Percentiles rank a stretch among this genome's conserved stretches.
phyloP scores from a whole-genome alignment of 2,329 filamentous ascomycete species.

The Hymenoscyphus occultus region DNA sequence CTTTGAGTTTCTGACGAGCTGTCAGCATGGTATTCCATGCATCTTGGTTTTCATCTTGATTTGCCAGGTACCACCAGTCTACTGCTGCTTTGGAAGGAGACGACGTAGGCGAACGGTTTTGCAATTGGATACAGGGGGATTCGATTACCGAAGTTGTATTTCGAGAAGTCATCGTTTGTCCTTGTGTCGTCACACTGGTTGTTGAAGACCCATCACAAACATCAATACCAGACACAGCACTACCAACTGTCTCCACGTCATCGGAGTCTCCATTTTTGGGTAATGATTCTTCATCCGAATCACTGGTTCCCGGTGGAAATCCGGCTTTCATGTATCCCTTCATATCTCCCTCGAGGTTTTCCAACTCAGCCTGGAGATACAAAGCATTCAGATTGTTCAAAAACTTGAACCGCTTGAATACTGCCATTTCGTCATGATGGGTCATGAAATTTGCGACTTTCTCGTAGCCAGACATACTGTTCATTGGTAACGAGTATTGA shows the following conservation, averaged over 20 bases:
- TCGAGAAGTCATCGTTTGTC: background rate
- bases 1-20: background rate
- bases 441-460: slow-evolving; percentile 2
- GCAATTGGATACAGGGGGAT: background rate
- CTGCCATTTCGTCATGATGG: background rate
- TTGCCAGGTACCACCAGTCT: background rate
- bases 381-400: background rate
- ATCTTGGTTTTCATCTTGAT: background rate
- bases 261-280: background rate
- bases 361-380: slow-evolving; percentile 1
- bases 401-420: background rate
- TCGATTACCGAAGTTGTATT: background rate
- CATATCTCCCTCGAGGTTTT: background rate
- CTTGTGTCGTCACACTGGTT: background rate
- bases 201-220: background rate
- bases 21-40: slow-evolving; percentile 1
- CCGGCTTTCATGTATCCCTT: background rate
- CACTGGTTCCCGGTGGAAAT: background rate
- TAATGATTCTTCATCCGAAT: background rate
- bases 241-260: background rate
- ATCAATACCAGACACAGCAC: too few species aligned
- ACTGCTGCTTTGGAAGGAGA: background rate
- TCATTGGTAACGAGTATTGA: background rate
- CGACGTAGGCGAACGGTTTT: background rate
- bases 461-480: slow-evolving; percentile 3